Conservation (phyloP, 495 filamentous ascomycete species). For the Antarctomyces pellizariae region DNA sequence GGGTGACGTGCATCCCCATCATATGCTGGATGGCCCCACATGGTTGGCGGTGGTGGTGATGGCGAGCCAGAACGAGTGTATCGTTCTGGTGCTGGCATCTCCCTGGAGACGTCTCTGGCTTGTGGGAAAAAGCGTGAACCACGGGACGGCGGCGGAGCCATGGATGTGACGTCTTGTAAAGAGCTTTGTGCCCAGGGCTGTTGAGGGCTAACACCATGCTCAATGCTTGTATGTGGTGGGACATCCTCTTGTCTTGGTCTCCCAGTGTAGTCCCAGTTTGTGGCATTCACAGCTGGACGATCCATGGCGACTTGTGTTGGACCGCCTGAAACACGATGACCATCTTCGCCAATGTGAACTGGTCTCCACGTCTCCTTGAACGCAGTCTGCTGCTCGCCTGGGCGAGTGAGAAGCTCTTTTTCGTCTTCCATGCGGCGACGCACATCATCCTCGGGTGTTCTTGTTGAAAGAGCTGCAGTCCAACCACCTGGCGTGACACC, state of each 20-base stretch:
- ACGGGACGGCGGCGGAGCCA: constrained; percentile 11
- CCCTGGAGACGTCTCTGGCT: constrained; percentile 18
- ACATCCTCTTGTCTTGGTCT: too few relatives aligned
- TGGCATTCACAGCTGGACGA: too few relatives aligned
- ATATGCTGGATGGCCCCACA: constrained; percentile 44
- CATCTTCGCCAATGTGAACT: constrained; percentile 18
- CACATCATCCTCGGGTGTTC: too few relatives aligned
- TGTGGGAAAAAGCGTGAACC: constrained; percentile 53
- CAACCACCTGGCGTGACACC: background rate
- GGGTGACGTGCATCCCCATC: constrained; percentile 38
- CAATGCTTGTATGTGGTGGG: too few relatives aligned
- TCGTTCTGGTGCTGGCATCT: constrained; percentile 4
- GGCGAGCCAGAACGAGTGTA: constrained; percentile 17
- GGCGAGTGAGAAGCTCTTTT: constrained; percentile 9
- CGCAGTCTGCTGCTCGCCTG: constrained; percentile 16
- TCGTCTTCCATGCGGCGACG: background rate
- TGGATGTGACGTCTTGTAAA: too few relatives aligned
- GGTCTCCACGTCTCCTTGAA: constrained; percentile 46
- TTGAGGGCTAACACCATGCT: too few relatives aligned
- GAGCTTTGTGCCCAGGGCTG: too few relatives aligned
- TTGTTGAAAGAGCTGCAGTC: background rate
- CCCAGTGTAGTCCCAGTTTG: background rate
- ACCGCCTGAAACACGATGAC: too few relatives aligned
- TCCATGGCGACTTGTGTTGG: too few relatives aligned
- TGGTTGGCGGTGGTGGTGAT: constrained; percentile 56